Percentiles rank a stretch among this genome's conserved stretches.
phyloP scores from a whole-genome alignment of 2,329 filamentous ascomycete genomes.

The Paramyrothecium roridum region DNA sequence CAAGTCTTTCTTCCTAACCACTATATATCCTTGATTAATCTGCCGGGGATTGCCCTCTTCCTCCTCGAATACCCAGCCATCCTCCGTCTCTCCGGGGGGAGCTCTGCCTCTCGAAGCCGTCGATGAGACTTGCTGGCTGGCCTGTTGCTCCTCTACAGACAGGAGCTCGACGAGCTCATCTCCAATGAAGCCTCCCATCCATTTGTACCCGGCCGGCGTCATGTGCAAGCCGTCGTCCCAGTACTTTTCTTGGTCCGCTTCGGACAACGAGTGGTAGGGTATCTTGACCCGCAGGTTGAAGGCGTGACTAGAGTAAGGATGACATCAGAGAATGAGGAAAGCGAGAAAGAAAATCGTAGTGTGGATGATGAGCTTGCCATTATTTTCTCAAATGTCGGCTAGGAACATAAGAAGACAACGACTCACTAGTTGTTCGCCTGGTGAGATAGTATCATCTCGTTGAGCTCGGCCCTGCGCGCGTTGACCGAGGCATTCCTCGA shows the following conservation, averaged over 20 bases:
- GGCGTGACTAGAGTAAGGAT: constrained; percentile 39
- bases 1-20: constrained; percentile 50
- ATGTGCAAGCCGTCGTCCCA: constrained; percentile 64
- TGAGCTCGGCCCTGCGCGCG: constrained; percentile 41
- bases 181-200: constrained; percentile 58
- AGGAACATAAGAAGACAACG: neutral
- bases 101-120: neutral
- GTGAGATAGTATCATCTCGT: constrained; percentile 49
- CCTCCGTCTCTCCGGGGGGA: constrained; percentile 25
- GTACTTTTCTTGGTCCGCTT: constrained; percentile 41
- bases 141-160: neutral
- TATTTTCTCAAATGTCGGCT: neutral
- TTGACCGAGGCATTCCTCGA: constrained; percentile 22
- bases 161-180: constrained; percentile 47
- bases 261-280: constrained; percentile 48
- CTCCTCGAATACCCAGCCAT: constrained; percentile 41
- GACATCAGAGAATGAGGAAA: neutral
- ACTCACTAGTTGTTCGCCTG: constrained; percentile 50
- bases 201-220: constrained; percentile 55
- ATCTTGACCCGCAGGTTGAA: constrained; percentile 55
- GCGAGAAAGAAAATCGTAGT: neutral
- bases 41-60: constrained; percentile 43
- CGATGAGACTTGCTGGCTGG: neutral
- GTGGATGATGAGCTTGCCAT: neutral
- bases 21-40: constrained; percentile 50